These are phyloP conservation scores for Pseudozyma thailandica DNA, from an alignment of 1,284 basidiomycete genomes.

Conservation along the genomic window DNA sequence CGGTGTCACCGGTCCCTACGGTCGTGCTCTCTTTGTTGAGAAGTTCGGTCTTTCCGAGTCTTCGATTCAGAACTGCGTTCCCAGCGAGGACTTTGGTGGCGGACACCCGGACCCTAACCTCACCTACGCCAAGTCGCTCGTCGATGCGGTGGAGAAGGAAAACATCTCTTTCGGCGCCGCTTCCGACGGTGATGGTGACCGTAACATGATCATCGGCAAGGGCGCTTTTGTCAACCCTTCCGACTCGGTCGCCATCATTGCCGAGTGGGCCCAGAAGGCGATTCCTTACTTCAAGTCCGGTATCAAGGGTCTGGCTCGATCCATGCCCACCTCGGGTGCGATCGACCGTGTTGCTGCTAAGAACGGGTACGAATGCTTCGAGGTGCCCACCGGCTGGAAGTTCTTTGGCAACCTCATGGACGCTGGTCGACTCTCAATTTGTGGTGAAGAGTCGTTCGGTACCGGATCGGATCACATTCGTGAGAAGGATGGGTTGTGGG, in stretches of 20 bases:
- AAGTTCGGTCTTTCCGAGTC: constrained; percentile 81
- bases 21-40: constrained; percentile 85
- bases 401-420: constrained; percentile 99
- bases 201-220: constrained; percentile 99
- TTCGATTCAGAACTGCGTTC: constrained; percentile 89
- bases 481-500: constrained; percentile 99
- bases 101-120: constrained; percentile 98
- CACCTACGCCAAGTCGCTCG: constrained; percentile 94
- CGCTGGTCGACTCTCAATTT: constrained; percentile 94
- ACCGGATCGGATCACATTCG: constrained; percentile 99
- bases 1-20: constrained; percentile 98
- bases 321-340: constrained; percentile 96
- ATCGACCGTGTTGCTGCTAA: constrained; percentile 96
- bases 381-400: constrained; percentile 99
- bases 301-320: constrained; percentile 92
- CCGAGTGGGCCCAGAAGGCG: constrained; percentile 89
- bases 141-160: constrained; percentile 87
- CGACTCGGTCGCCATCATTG: constrained; percentile 98
- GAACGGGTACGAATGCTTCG: constrained; percentile 92
- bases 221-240: constrained; percentile 97
- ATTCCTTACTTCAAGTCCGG: constrained; percentile 96
- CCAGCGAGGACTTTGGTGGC: constrained; percentile 93
- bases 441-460: constrained; percentile 97
- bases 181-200: constrained; percentile 95
- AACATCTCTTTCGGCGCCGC: constrained; percentile 94